Percentiles rank a stretch among this genome's conserved stretches.
Conservation (phyloP, 257 asterid species). For the Thymus quinquecostatus region DNA sequence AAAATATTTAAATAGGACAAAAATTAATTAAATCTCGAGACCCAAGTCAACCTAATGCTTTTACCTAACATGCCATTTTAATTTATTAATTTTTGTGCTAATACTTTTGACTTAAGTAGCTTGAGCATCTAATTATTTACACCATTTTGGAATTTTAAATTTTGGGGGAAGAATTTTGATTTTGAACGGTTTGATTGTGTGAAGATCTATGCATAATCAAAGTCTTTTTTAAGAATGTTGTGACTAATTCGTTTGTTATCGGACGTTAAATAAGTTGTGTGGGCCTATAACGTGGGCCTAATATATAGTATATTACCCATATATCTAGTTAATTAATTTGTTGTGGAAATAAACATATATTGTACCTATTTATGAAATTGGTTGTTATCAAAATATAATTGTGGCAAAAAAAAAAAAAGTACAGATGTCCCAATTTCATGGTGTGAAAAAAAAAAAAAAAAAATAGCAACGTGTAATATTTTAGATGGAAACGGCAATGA, state of each 20-base stretch:
- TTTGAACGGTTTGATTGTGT: slow-evolving; percentile 25
- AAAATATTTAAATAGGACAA: slow-evolving; percentile 2
- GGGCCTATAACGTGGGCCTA: not conserved
- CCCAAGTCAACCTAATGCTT: slow-evolving; percentile 47
- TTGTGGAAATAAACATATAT: not conserved
- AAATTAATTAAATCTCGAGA: slow-evolving; percentile 37
- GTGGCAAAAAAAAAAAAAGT: not conserved
- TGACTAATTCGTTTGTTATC: not conserved
- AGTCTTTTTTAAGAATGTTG: not conserved
- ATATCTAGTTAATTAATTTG: not conserved
- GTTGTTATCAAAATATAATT: not conserved
- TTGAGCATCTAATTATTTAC: not conserved
- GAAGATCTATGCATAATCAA: slow-evolving; percentile 7
- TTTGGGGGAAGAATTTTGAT: not conserved
- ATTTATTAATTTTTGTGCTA: slow-evolving; percentile 20
- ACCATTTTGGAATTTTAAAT: slow-evolving; percentile 20
- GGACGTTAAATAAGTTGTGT: slow-evolving; percentile 19
- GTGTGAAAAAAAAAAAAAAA: not conserved
- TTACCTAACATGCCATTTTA: slow-evolving; percentile 33
- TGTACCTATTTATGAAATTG: no score
- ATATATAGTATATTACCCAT: not conserved
- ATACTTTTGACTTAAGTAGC: slow-evolving; percentile 44
- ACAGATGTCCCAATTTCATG: slow-evolving; percentile 10
- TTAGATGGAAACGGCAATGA: slow-evolving; percentile 14
- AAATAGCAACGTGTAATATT: not conserved